phyloP scores from a whole-genome alignment of 306 rosid species.

The Psophocarpus tetragonolobus region DNA sequence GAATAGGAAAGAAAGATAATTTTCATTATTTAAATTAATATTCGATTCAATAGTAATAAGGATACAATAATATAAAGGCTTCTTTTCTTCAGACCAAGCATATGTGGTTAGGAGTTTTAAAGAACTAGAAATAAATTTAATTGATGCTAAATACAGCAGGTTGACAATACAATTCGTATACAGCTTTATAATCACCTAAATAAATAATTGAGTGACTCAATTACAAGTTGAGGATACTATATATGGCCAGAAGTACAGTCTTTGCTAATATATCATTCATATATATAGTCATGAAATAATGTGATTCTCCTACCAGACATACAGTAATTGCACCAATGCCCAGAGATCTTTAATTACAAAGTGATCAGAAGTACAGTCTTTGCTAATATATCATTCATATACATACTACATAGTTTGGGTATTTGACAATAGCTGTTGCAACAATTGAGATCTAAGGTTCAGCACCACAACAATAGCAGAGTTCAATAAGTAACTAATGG shows the following conservation, averaged over 20 bases:
- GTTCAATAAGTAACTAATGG: background rate
- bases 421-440: background rate
- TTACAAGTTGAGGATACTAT: background rate
- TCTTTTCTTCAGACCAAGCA: background rate
- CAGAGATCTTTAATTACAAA: background rate
- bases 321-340: background rate
- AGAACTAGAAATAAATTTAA: background rate
- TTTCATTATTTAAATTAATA: conserved; percentile 1
- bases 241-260: background rate
- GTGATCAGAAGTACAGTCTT: background rate
- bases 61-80: background rate
- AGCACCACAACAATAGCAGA: background rate
- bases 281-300: background rate
- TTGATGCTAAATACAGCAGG: background rate
- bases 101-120: background rate
- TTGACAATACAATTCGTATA: background rate
- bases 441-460: background rate
- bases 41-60: background rate
- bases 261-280: background rate
- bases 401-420: background rate
- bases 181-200: background rate
- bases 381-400: background rate
- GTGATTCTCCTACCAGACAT: conserved; percentile 19
- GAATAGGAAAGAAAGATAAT: conserved; percentile 15
- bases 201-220: background rate